Evolutionary conservation across 441 rosid genomes (phyloP).

Genomic region (Brassica balearica): DNA sequence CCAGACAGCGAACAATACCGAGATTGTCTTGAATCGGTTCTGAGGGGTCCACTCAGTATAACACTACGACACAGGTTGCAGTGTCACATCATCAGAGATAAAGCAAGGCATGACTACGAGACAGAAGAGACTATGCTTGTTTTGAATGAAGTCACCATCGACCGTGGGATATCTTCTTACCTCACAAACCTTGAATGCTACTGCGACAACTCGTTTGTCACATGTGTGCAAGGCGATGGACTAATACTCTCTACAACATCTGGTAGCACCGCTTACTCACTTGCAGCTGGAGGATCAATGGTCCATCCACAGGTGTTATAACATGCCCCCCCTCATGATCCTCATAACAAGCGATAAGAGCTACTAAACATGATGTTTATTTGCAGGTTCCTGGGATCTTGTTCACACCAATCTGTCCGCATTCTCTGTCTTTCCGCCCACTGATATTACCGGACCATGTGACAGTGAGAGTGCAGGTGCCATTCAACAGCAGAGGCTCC

Average conservation of each 20-base stretch:
- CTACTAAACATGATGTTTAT: constrained; percentile 26
- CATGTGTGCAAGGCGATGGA: constrained; percentile 98
- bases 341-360: neutral
- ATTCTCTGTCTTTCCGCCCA: constrained; percentile 97
- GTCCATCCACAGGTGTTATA: constrained; percentile 93
- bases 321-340: neutral
- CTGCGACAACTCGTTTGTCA: constrained; percentile 92
- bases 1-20: constrained; percentile 80
- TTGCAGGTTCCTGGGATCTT: constrained; percentile 96
- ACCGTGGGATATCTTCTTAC: constrained; percentile 92
- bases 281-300: constrained; percentile 99
- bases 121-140: constrained; percentile 83
- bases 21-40: constrained; percentile 76
- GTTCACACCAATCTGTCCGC: constrained; percentile 98
- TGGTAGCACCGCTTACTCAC: constrained; percentile 98
- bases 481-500: constrained; percentile 88
- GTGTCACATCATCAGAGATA: constrained; percentile 81
- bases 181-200: constrained; percentile 98
- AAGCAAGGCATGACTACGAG: constrained; percentile 77
- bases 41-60: constrained; percentile 90
- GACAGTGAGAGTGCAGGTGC: constrained; percentile 71
- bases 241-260: constrained; percentile 97
- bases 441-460: constrained; percentile 95
- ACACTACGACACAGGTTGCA: constrained; percentile 88
- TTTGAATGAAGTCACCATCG: constrained; percentile 95